These are phyloP conservation scores for Solanum hybrid DNA, from an alignment of 305 asterid genomes.

Conservation along the genomic window DNA sequence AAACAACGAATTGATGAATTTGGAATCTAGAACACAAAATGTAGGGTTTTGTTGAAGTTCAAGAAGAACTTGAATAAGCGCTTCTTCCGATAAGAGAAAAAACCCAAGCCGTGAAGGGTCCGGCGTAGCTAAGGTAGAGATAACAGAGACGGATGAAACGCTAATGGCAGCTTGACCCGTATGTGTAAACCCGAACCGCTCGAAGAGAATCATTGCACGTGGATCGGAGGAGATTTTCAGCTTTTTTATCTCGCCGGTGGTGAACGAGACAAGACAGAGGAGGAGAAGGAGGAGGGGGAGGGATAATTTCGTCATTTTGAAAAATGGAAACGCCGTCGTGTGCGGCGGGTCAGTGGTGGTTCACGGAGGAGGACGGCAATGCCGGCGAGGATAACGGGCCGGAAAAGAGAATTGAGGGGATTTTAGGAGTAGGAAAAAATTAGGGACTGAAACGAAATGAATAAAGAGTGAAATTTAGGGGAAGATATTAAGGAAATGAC, in stretches of 20 bases:
- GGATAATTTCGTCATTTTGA: background rate
- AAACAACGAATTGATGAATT: slow-evolving; percentile 40
- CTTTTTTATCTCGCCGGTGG: slow-evolving; percentile 60
- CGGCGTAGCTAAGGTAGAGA: slow-evolving; percentile 25
- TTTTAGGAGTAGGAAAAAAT: background rate
- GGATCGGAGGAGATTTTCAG: slow-evolving; percentile 53
- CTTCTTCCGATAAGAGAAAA: slow-evolving; percentile 66
- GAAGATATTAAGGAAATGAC: background rate
- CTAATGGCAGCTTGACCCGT: slow-evolving; percentile 49
- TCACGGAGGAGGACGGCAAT: background rate
- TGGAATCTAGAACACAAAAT: slow-evolving; percentile 60
- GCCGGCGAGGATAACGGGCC: background rate
- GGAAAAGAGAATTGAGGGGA: background rate
- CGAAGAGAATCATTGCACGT: slow-evolving; percentile 74
- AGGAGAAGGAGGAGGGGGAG: background rate
- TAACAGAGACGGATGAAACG: slow-evolving; percentile 51
- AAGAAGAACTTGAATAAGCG: slow-evolving; percentile 55
- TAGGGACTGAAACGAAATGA: background rate
- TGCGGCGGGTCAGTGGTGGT: background rate
- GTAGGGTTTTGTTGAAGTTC: slow-evolving; percentile 62
- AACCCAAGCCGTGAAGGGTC: slow-evolving; percentile 61
- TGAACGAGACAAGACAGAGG: slow-evolving; percentile 18
- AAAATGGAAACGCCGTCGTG: background rate
- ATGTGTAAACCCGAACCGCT: slow-evolving; percentile 69
- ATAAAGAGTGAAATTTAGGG: background rate